Conservation (phyloP, 192 early-diverging fungal species). For the Gigaspora rosea region DNA sequence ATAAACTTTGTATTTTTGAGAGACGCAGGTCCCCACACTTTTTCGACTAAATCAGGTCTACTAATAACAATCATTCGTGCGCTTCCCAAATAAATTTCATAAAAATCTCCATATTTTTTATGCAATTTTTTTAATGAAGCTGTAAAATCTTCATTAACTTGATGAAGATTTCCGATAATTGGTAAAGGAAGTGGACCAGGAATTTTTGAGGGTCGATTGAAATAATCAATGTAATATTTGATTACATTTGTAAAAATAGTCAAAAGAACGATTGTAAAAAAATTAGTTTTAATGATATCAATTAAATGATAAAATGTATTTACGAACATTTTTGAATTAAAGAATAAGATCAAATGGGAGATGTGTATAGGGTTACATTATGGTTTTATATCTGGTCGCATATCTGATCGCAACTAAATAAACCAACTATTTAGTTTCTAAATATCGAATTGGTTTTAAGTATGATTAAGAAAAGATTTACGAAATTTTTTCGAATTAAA, state of each 20-base stretch:
- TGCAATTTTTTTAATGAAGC: background rate
- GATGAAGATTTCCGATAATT: conserved; percentile 20
- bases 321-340: too few relatives aligned
- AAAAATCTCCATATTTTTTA: conserved; percentile 21
- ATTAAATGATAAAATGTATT: too few relatives aligned
- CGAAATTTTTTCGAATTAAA: too few relatives aligned
- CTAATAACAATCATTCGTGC: background rate
- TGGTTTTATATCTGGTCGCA: too few relatives aligned
- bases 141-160: background rate
- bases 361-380: too few relatives aligned
- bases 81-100: background rate
- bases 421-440: too few relatives aligned
- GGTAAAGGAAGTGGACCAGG: conserved; percentile 30
- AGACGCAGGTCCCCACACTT: background rate
- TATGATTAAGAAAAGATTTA: too few relatives aligned
- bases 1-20: conserved; percentile 1
- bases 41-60: conserved; percentile 23
- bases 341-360: too few relatives aligned
- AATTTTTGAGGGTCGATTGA: background rate
- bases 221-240: background rate
- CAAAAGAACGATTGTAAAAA: background rate
- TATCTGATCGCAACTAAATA: too few relatives aligned
- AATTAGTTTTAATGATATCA: too few relatives aligned
- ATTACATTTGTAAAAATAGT: background rate
- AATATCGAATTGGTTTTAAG: too few relatives aligned